Base-by-base conservation (phyloP, 345 rosid species). In the Linum usitatissimum region DNA sequence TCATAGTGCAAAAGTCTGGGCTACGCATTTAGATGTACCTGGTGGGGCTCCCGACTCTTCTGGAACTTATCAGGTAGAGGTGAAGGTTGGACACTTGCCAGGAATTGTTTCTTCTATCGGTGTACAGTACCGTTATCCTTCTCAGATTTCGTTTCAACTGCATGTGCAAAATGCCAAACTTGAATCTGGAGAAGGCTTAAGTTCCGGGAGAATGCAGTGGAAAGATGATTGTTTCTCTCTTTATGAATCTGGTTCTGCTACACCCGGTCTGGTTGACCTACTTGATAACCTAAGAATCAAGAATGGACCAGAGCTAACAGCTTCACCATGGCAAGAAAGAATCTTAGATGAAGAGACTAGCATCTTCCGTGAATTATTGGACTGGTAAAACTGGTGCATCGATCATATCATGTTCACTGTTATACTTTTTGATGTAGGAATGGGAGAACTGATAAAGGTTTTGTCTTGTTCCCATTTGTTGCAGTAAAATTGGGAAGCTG, bases 401-500 rank as follows among this genome's bases (percentile, higher is more conserved):
- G n/a, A n/a, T n/a, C n/a, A n/a, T n/a, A n/a, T n/a, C 34, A 21
- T 67, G 19, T 19, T 18, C 54, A 63, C 48, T 60, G 40, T 57
- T 60, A 17, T n/a, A n/a, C n/a, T n/a, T n/a, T 72, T 15, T 45
- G 14, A 10, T 2, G 51, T 10, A 59, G 57, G 34, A 14, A 68
- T 15, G 48, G 57, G 53, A 17, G 39, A 42, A 42, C 48, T 62
- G 9, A 21, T 63, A 31, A 63, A 45, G 60, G 3, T 55, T 38
- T 4, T 61, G 28, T 30, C 48, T 19, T 61, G 64, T 28, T 57
- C 36, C 10, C 67, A 65, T 12, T 23, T 38, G 30, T 66, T 77
- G 76, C 67, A 89, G 96, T 75, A 92, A 92, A 84, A 87, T 92
- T 67, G 93, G 95, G 64, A 92, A 92, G 81, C 90, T 92, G 73